Conservation (phyloP, 1,284 basidiomycete genomes). For the Tilletia setariae region DNA sequence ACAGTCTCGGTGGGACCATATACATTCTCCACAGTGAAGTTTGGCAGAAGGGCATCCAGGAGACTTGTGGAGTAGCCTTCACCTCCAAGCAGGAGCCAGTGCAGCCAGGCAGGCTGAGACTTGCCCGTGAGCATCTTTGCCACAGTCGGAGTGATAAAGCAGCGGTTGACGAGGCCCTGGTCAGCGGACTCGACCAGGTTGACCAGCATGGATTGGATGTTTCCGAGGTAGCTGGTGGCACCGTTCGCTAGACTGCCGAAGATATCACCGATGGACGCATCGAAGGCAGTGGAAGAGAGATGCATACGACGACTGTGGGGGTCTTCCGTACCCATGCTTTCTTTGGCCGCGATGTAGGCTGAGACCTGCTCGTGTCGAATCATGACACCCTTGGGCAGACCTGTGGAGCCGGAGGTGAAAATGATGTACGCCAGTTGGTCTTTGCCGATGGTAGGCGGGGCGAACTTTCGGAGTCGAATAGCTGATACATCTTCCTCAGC, state of each 20-base stretch:
- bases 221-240: background rate
- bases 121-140: background rate
- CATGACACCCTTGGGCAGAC: slow-evolving; percentile 47
- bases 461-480: background rate
- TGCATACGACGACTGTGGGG: background rate
- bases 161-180: background rate
- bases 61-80: background rate
- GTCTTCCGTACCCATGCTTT: background rate
- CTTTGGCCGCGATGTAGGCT: background rate
- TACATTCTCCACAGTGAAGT: background rate
- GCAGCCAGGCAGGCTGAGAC: background rate
- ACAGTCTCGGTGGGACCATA: slow-evolving; percentile 15
- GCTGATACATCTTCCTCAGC: background rate
- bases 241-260: background rate
- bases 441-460: background rate
- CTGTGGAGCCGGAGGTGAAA: slow-evolving; percentile 49
- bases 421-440: slow-evolving; percentile 39
- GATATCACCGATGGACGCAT: slow-evolving; percentile 15
- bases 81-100: background rate
- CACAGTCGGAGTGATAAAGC: background rate
- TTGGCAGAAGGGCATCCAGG: background rate
- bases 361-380: slow-evolving; percentile 29
- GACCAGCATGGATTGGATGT: background rate
- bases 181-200: background rate
- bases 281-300: slow-evolving; percentile 13